phyloP scores from a whole-genome alignment of 306 rosid species.

The Cucumis sativus region Cucumber_9930_V3 NC_026660.2:8940001-8940500 shows the following conservation, averaged over 20 bases:
- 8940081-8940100: neutral
- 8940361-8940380: conserved; percentile 12
- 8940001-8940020: neutral
- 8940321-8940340: conserved; percentile 19
- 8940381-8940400: conserved; percentile 6
- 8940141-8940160: neutral
- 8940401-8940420: conserved; percentile 32
- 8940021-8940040: neutral
- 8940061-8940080: neutral
- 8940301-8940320: conserved; percentile 10
- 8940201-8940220: neutral
- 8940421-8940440: conserved; percentile 70
- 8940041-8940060: neutral
- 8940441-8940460: conserved; percentile 72
- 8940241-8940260: neutral
- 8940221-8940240: neutral
- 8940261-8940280: conserved; percentile 53
- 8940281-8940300: conserved; percentile 32
- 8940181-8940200: neutral
- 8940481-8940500: conserved; percentile 89
- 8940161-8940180: neutral
- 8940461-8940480: conserved; percentile 87
- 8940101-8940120: no score
- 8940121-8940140: no score
- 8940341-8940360: conserved; percentile 16